Evolutionary conservation across 306 rosid species (phyloP).

Genomic region (Casuarina cunninghamiana): DNA sequence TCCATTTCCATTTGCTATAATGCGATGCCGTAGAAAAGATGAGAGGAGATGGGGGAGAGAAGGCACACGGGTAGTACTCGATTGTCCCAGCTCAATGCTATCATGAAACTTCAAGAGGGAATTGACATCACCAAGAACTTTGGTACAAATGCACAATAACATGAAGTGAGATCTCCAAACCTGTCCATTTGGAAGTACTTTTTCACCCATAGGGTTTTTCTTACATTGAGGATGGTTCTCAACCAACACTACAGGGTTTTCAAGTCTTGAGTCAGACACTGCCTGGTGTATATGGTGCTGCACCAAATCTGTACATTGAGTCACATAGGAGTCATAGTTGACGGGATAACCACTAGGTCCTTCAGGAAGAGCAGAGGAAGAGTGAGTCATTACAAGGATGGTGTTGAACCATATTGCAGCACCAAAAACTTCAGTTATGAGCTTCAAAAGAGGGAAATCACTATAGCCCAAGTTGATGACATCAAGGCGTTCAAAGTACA

Average conservation of each 20-base stretch:
- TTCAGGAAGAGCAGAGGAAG: constrained; percentile 79
- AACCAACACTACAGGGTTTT: constrained; percentile 82
- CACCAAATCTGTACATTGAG: constrained; percentile 57
- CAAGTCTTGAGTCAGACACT: constrained; percentile 76
- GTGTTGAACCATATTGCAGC: constrained; percentile 90
- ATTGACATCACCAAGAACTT: constrained; percentile 81
- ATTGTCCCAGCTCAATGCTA: constrained; percentile 77
- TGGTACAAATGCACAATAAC: constrained; percentile 77
- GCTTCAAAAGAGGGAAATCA: constrained; percentile 66
- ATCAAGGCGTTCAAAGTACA: constrained; percentile 91
- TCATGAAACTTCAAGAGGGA: constrained; percentile 70
- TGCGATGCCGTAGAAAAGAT: constrained; percentile 58
- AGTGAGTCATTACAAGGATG: constrained; percentile 87
- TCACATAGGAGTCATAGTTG: constrained; percentile 63
- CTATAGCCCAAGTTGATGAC: constrained; percentile 43
- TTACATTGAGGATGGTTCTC: constrained; percentile 91
- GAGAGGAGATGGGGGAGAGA: constrained; percentile 95
- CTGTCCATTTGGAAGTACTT: constrained; percentile 91
- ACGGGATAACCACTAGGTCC: constrained; percentile 68
- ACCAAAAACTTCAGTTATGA: constrained; percentile 82
- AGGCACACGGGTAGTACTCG: constrained; percentile 53
- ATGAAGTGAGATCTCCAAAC: constrained; percentile 89
- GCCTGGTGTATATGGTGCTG: constrained; percentile 85
- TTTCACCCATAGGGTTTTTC: constrained; percentile 71
- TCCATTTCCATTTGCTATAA: constrained; percentile 40